Evolutionary conservation across 1,284 basidiomycete species (phyloP), one percentile per base, ranked within the genome.

Genomic region (Ganoderma multipileum): DNA sequence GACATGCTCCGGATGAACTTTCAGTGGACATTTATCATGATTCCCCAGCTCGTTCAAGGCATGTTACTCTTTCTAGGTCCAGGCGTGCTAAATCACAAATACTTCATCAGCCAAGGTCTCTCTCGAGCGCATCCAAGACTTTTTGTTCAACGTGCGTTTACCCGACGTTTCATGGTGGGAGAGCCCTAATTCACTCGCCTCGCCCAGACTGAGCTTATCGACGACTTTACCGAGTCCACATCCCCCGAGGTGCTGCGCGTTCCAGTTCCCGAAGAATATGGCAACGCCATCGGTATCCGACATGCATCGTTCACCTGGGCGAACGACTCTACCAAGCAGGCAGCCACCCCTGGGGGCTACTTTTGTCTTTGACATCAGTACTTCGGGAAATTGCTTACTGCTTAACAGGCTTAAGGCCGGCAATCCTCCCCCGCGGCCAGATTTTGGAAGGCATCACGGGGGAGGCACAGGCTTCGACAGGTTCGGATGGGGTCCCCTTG

Each of bases 141-240:
- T 87, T 76, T 70, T 88, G 62, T 71, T 78, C 57, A 78, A 83
- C 47, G 85, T 84, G 50, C 64, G 79, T 23, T 4, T 9, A 14
- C 20, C 9, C 9, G 54, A 75, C 74, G 9, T 5, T 44, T 18
- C 28, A 23, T 11, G 14, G 23, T 69, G 68, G 1, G 33, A 39
- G 9, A 23, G 20, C 7, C 28, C 20, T 26, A 41, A 18, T 7
- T 30, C 4, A 26, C 26, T 47, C 11, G n/a, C n/a, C n/a, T n/a
- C 33, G 33, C 14, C 20, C 6, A 85, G 82, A 87, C 84, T 52
- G 85, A 86, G 71, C 79, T 87, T 64, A 79, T 87, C 42, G 86
- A 88, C 73, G 78, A 81, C 38, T 87, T 79, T 72, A 78, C 79
- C 52, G 79, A 80, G 7, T 70, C 77, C 18, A 64, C 69, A 18